Percentiles rank a stretch among this genome's conserved stretches.
These are phyloP conservation scores for Penicillium sp. DNA, from an alignment of 2,329 filamentous ascomycete genomes.

Conservation along the genomic window DNA sequence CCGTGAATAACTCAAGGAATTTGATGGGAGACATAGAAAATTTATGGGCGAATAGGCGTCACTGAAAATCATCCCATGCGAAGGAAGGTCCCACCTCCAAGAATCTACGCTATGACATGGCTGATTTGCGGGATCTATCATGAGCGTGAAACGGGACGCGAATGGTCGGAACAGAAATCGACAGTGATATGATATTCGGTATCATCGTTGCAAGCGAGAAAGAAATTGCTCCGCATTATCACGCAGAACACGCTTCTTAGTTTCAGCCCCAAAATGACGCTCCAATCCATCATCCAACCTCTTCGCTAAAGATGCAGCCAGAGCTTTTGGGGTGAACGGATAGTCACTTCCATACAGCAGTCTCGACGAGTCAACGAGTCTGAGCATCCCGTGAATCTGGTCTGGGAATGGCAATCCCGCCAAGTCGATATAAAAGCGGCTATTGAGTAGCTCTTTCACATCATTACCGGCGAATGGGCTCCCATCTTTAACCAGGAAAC, in stretches of 20 bases:
- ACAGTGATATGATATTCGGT: neutral
- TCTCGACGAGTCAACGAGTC: slow-evolving; percentile 42
- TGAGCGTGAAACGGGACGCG: no score
- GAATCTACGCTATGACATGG: no score
- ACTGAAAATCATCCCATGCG: no score
- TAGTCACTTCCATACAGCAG: slow-evolving; percentile 56
- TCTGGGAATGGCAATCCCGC: slow-evolving; percentile 52
- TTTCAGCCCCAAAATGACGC: slow-evolving; percentile 6
- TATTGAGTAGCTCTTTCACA: slow-evolving; percentile 18
- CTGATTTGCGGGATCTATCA: no score
- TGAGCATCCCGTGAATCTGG: slow-evolving; percentile 50
- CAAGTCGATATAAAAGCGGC: slow-evolving; percentile 54
- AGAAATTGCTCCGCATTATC: slow-evolving; percentile 13
- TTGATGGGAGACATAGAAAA: no score
- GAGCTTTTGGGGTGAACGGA: slow-evolving; percentile 46
- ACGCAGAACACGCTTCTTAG: slow-evolving; percentile 1
- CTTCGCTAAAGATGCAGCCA: slow-evolving; percentile 32
- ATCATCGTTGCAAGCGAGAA: neutral
- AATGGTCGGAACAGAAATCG: neutral
- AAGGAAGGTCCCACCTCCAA: no score
- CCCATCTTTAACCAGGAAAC: neutral
- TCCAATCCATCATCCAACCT: slow-evolving; percentile 42
- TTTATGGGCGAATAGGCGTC: no score
- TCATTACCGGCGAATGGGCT: slow-evolving; percentile 8
- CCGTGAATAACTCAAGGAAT: no score